Evolutionary conservation across 768 basidiomycete species (phyloP).

Genomic region (Trametes elegans): DNA sequence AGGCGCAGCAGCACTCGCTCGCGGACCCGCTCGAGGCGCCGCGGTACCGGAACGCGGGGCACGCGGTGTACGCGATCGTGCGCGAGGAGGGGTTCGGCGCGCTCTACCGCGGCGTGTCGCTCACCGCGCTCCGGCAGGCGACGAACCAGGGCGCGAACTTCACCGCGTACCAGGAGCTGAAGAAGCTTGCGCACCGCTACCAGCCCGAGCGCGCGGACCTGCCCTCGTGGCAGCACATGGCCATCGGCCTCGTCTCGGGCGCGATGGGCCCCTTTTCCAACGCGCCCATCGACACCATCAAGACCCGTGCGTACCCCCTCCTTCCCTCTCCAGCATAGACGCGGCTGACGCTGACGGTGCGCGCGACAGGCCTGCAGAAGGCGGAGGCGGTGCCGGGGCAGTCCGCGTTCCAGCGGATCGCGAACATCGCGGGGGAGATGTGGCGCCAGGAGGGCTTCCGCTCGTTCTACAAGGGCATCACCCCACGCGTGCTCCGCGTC

Average conservation of each 20-base stretch:
- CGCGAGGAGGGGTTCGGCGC: constrained; percentile 85
- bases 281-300: constrained; percentile 93
- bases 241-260: constrained; percentile 92
- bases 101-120: constrained; percentile 88
- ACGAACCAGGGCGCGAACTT: constrained; percentile 99
- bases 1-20: constrained; percentile 96
- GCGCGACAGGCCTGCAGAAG: constrained; percentile 73
- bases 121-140: constrained; percentile 94
- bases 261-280: constrained; percentile 99
- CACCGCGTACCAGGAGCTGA: constrained; percentile 96
- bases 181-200: constrained; percentile 70
- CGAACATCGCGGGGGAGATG: constrained; percentile 85
- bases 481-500: constrained; percentile 91
- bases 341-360: neutral
- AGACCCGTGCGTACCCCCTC: constrained; percentile 67
- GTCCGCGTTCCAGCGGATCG: constrained; percentile 76
- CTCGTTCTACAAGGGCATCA: constrained; percentile 99
- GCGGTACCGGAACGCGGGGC: constrained; percentile 93
- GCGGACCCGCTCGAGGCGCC: constrained; percentile 94
- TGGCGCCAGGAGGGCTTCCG: constrained; percentile 84
- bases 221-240: constrained; percentile 94
- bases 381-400: constrained; percentile 70
- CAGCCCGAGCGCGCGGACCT: constrained; percentile 81
- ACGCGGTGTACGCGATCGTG: constrained; percentile 93
- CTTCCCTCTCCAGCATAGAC: constrained; percentile 1